These are phyloP conservation scores for Verticillium nonalfalfae DNA, from an alignment of 2,329 filamentous ascomycete genomes.

Conservation along the genomic window DNA sequence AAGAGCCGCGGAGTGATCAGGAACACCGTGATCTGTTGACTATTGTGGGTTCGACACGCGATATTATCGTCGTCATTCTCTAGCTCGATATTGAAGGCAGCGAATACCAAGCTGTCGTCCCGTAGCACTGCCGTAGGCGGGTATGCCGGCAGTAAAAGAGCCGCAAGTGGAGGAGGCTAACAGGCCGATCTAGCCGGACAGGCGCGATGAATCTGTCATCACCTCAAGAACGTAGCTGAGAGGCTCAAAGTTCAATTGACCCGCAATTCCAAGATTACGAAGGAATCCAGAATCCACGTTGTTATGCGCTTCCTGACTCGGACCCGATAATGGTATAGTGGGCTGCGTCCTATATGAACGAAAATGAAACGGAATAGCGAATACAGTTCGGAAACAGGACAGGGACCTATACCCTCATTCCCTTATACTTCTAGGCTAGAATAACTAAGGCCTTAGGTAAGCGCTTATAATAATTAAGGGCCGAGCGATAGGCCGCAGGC, in stretches of 20 bases:
- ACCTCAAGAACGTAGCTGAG: background rate
- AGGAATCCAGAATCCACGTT: too few species aligned
- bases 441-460: too few species aligned
- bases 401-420: too few species aligned
- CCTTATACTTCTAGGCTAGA: too few species aligned
- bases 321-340: too few species aligned
- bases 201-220: background rate
- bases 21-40: background rate
- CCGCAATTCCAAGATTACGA: background rate
- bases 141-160: background rate
- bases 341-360: too few species aligned
- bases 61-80: background rate
- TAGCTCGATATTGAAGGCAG: background rate
- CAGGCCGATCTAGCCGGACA: background rate
- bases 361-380: too few species aligned
- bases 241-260: background rate
- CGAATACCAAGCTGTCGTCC: background rate
- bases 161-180: background rate
- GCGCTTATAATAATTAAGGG: too few species aligned
- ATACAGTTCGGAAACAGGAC: too few species aligned
- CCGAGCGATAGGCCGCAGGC: too few species aligned
- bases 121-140: background rate
- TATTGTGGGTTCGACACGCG: background rate
- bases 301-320: background rate
- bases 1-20: background rate